Evolutionary conservation across 2,329 filamentous ascomycete genomes (phyloP).

Genomic region (Phialocephala sp.): DNA sequence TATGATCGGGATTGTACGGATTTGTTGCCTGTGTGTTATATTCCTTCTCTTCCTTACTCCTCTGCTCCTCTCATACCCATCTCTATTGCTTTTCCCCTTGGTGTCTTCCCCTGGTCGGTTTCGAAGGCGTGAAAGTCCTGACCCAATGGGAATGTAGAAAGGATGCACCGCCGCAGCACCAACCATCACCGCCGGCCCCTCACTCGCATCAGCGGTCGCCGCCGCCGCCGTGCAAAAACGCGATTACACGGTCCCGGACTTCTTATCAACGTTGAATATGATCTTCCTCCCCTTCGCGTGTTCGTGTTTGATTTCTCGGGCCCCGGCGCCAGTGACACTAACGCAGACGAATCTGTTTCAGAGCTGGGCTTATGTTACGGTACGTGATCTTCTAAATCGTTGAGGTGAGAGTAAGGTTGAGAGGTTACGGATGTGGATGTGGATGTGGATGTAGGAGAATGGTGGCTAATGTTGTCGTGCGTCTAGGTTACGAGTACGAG

Average conservation of each 20-base stretch:
- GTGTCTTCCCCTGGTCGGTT: not conserved
- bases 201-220: not conserved
- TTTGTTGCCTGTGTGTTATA: conserved; percentile 1
- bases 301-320: conserved; percentile 14
- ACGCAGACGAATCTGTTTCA: conserved; percentile 7
- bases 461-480: not conserved
- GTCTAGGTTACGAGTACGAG: not conserved
- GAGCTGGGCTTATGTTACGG: conserved; percentile 14
- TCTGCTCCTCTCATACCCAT: not conserved
- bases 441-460: not conserved
- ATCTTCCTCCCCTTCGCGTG: conserved; percentile 4
- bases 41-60: not conserved
- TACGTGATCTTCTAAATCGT: conserved; percentile 12
- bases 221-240: not conserved
- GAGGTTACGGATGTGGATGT: too few relatives aligned
- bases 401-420: too few relatives aligned
- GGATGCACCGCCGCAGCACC: not conserved
- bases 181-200: conserved; percentile 17
- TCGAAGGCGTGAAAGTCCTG: not conserved
- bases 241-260: conserved; percentile 7
- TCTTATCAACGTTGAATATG: not conserved
- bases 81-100: not conserved
- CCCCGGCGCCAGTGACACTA: not conserved
- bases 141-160: not conserved
- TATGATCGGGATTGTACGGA: conserved; percentile 17